phyloP scores from a whole-genome alignment of 2,329 filamentous ascomycete species.

The Fusarium pseudonygamai region DNA sequence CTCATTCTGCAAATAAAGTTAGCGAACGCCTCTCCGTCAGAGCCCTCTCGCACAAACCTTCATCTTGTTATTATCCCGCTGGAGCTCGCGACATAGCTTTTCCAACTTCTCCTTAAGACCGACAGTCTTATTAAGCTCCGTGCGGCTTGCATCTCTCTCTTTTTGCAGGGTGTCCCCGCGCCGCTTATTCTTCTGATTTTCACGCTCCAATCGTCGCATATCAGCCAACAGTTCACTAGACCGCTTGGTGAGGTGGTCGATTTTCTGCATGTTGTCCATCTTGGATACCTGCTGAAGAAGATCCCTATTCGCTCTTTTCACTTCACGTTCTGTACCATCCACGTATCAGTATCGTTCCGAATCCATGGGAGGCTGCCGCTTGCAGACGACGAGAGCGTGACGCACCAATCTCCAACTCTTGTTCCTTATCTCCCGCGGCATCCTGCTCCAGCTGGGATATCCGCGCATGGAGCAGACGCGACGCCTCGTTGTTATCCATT shows the following conservation, averaged over 20 bases:
- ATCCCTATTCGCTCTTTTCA: constrained; percentile 93
- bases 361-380: constrained; percentile 9
- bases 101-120: constrained; percentile 96
- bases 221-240: constrained; percentile 92
- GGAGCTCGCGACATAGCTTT: constrained; percentile 92
- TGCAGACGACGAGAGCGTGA: constrained; percentile 32
- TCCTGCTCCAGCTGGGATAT: constrained; percentile 96
- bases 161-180: constrained; percentile 94
- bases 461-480: constrained; percentile 89
- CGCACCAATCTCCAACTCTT: constrained; percentile 94
- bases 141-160: constrained; percentile 89
- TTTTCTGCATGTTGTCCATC: constrained; percentile 90
- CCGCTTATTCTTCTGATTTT: constrained; percentile 96
- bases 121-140: constrained; percentile 88
- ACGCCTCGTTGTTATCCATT: constrained; percentile 86
- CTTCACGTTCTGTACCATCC: constrained; percentile 78
- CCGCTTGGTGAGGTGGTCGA: constrained; percentile 89
- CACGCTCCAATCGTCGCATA: constrained; percentile 94
- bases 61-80: constrained; percentile 97
- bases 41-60: constrained; percentile 71
- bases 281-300: constrained; percentile 88
- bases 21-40: constrained; percentile 26
- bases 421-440: constrained; percentile 91
- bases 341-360: constrained; percentile 40
- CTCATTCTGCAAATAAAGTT: constrained; percentile 71